Conservation (phyloP, 768 basidiomycete genomes). For the Tulasnella sp. region DNA sequence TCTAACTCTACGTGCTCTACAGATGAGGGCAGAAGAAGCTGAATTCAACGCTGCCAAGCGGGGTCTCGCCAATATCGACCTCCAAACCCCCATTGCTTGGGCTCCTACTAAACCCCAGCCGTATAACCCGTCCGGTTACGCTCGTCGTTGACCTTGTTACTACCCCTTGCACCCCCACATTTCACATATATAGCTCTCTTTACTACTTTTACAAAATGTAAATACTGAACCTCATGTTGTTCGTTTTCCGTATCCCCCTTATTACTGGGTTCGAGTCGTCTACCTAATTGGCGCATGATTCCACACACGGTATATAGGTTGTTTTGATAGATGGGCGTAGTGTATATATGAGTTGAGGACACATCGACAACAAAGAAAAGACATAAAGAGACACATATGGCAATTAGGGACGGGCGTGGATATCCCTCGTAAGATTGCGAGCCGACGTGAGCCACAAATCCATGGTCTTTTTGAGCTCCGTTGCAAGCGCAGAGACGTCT, state of each 20-base stretch:
- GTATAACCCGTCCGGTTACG: constrained; percentile 14
- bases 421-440: not conserved
- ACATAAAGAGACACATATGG: not conserved
- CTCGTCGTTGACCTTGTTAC: constrained; percentile 9
- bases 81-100: constrained; percentile 17
- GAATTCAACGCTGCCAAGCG: constrained; percentile 20
- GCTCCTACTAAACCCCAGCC: constrained; percentile 5
- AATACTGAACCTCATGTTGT: not conserved
- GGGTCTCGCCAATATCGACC: constrained; percentile 8
- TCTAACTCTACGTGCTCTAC: not conserved
- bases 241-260: not conserved
- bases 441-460: constrained; percentile 11
- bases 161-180: not conserved
- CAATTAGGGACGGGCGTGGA: constrained; percentile 1
- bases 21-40: constrained; percentile 17
- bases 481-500: not conserved
- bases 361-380: not conserved
- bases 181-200: not conserved
- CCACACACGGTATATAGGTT: constrained; percentile 2
- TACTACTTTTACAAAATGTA: not conserved
- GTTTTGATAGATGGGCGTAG: not conserved
- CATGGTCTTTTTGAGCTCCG: constrained; percentile 18
- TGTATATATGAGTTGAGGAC: not conserved
- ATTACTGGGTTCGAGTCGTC: not conserved
- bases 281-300: not conserved